Percentiles rank a stretch among this genome's conserved stretches.
Conservation (phyloP, 768 basidiomycete genomes). For the Mrakia gelida region DNA sequence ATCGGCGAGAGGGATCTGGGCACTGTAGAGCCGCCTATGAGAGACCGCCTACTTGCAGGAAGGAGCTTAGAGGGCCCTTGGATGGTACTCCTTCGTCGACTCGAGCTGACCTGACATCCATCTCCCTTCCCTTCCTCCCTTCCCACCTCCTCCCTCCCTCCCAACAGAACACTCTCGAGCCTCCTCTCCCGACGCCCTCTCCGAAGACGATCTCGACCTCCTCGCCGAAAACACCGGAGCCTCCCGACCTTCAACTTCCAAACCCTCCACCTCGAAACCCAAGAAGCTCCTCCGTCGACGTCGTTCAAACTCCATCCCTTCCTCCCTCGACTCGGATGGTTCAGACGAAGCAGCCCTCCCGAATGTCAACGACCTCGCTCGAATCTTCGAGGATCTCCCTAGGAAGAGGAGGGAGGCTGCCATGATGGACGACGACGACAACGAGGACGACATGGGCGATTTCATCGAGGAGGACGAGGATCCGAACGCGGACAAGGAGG, state of each 20-base stretch:
- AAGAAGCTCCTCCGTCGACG: conserved; percentile 32
- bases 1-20: too few relatives aligned
- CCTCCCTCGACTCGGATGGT: conserved; percentile 39
- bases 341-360: conserved; percentile 53
- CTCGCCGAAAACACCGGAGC: conserved; percentile 79
- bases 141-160: conserved; percentile 11
- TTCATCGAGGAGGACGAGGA: conserved; percentile 59
- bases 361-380: conserved; percentile 55
- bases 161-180: conserved; percentile 8
- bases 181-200: conserved; percentile 50
- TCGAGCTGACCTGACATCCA: not conserved
- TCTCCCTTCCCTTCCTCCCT: conserved; percentile 27
- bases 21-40: too few relatives aligned
- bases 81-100: not conserved
- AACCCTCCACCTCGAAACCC: conserved; percentile 19
- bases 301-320: conserved; percentile 61
- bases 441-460: conserved; percentile 66
- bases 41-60: too few relatives aligned
- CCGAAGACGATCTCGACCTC: conserved; percentile 82
- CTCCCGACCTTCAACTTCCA: conserved; percentile 49
- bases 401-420: conserved; percentile 37
- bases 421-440: conserved; percentile 68
- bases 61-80: not conserved
- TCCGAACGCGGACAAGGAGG: conserved; percentile 67
- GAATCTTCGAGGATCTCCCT: conserved; percentile 73